These are phyloP conservation scores for Xylaria intraflava DNA, from an alignment of 495 filamentous ascomycete species.

Conservation along the genomic window DNA sequence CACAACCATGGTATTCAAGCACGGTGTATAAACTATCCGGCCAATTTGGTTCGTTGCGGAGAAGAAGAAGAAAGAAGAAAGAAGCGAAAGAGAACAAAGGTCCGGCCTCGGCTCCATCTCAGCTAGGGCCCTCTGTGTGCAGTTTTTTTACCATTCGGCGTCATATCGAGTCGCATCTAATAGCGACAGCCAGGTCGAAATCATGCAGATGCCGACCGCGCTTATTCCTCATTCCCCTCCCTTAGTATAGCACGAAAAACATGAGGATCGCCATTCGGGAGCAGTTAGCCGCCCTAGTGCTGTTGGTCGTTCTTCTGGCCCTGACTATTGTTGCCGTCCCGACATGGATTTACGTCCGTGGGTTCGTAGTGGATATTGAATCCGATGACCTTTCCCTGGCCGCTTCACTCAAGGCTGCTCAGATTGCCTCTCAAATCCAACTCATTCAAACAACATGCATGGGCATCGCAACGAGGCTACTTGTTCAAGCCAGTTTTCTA, in stretches of 20 bases:
- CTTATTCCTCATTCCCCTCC: constrained; percentile 15
- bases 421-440: constrained; percentile 67
- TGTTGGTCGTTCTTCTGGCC: constrained; percentile 60
- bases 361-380: constrained; percentile 60
- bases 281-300: constrained; percentile 70
- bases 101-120: no score
- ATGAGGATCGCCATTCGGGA: constrained; percentile 82
- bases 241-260: constrained; percentile 35
- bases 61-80: neutral
- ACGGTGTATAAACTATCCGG: neutral
- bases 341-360: constrained; percentile 66
- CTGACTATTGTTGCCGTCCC: constrained; percentile 49
- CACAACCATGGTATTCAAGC: no score
- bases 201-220: constrained; percentile 18
- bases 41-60: neutral
- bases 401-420: constrained; percentile 76
- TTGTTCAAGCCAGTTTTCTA: constrained; percentile 56
- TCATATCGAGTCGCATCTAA: constrained; percentile 1
- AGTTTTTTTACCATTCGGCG: neutral
- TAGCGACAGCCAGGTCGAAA: neutral
- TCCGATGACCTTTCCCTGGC: constrained; percentile 59
- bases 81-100: neutral
- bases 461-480: constrained; percentile 59
- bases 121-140: neutral
- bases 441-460: constrained; percentile 64